Evolutionary conservation across 1,284 basidiomycete species (phyloP), one percentile per base, ranked within the genome.

Genomic region (Austropuccinia psidii): DNA sequence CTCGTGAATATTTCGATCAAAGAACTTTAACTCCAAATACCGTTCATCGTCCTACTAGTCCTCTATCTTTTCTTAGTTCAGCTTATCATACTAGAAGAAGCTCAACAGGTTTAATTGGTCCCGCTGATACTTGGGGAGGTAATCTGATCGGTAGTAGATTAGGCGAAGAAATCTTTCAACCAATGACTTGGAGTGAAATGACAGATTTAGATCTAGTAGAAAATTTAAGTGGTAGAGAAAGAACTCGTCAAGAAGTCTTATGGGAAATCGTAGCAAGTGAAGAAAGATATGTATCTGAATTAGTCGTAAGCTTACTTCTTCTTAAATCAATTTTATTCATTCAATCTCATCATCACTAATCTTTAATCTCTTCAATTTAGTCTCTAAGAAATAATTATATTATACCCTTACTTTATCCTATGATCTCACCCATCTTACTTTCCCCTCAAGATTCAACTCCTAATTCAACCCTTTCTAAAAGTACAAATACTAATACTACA

Each of bases 251-350:
- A 81, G 95, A 98, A 83, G 95, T 98, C 2, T 82, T 98, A 39
- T 77, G 93, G 86, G 95, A 98, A 83, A 98, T 98, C 77, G 94
- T 98, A 57, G 90, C 91, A 47, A 93, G 91, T 78, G 95, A 98
- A 82, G 94, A 98, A 81, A 86, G 93, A 90, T 93, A 79, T 78
- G 85, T 85, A 35, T 64, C 35, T 17, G 58, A 70, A 43, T 39
- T 75, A 73, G 55, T 37, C 39, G 35, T 66, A 27, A 35, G 60
- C n/a, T 66, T 33, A 21, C n/a, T 55, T 47, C 39, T 54, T 52
- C 57, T 15, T 31, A 31, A 50, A 33, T 52, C 21, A 33, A 21
- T 33, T 43, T 70, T 5, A 21, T 43, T 27, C 24, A 35, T 8
- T 19, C 33, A 33, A 21, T 50, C 4, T 43, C 41, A 0, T 19